phyloP scores from a whole-genome alignment of 768 basidiomycete genomes.

The Tubosaeta brunneosetosa region DNA sequence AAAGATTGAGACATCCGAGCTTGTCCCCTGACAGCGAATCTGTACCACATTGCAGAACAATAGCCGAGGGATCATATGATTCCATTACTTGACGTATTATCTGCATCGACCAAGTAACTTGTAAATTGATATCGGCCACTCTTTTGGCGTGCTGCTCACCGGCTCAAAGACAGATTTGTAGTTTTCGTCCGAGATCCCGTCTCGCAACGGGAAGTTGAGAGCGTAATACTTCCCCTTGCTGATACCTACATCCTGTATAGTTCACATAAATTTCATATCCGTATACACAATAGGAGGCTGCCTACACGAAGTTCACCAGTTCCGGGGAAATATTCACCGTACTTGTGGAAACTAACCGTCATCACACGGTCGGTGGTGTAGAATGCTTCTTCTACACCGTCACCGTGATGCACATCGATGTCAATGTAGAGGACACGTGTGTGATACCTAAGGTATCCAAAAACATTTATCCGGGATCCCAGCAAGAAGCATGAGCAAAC shows the following conservation, averaged over 20 bases:
- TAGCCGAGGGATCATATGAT: conserved; percentile 88
- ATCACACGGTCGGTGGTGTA: conserved; percentile 98
- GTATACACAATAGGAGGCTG: conserved; percentile 4
- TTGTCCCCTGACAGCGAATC: conserved; percentile 97
- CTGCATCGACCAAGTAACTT: conserved; percentile 36
- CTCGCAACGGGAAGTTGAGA: conserved; percentile 90
- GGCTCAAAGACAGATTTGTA: conserved; percentile 96
- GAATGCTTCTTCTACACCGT: conserved; percentile 99
- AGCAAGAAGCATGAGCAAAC: conserved; percentile 8
- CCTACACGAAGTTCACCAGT: conserved; percentile 92
- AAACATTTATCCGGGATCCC: not conserved
- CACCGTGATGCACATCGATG: conserved; percentile 98
- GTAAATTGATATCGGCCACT: not conserved
- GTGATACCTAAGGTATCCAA: conserved; percentile 61
- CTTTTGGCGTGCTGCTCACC: conserved; percentile 41
- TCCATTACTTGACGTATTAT: conserved; percentile 94
- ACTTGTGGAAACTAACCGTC: conserved; percentile 98
- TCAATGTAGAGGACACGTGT: conserved; percentile 95
- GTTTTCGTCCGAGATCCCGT: conserved; percentile 92
- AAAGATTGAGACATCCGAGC: conserved; percentile 91
- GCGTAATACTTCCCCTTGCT: conserved; percentile 93
- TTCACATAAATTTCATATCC: conserved; percentile 8
- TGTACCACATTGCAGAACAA: conserved; percentile 96
- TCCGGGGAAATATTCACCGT: conserved; percentile 98
- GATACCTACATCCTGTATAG: conserved; percentile 77